Evolutionary conservation across 495 filamentous ascomycete species (phyloP).

Genomic region (Aspergillus cavernicola): DNA sequence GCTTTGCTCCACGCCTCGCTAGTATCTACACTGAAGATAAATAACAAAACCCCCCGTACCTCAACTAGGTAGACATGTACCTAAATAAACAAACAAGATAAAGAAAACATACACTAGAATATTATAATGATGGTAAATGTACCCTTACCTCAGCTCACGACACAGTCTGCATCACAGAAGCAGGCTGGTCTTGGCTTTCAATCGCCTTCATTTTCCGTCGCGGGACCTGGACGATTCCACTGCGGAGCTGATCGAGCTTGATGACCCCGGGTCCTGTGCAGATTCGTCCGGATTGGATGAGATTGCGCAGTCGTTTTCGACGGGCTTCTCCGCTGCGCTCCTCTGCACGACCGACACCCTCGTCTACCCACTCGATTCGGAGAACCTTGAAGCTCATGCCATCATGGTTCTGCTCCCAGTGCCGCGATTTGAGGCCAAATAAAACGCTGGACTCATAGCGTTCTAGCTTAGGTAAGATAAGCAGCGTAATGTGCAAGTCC

Average conservation of each 20-base stretch:
- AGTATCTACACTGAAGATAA: constrained; percentile 7
- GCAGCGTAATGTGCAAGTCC: constrained; percentile 79
- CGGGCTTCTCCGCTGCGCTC: constrained; percentile 59
- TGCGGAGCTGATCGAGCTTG: constrained; percentile 41
- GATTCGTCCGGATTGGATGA: constrained; percentile 45
- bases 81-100: too few relatives aligned
- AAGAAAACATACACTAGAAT: too few relatives aligned
- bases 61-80: too few relatives aligned
- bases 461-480: constrained; percentile 76
- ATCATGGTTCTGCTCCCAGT: constrained; percentile 68
- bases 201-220: constrained; percentile 23
- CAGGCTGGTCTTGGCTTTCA: constrained; percentile 25
- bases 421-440: constrained; percentile 75
- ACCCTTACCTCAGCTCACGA: too few relatives aligned
- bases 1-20: constrained; percentile 21
- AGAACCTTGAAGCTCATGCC: constrained; percentile 85
- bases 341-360: constrained; percentile 60
- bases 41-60: neutral
- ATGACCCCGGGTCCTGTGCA: constrained; percentile 44
- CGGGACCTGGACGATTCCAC: constrained; percentile 32
- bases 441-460: constrained; percentile 69
- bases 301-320: constrained; percentile 53
- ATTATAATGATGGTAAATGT: too few relatives aligned
- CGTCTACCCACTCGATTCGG: constrained; percentile 77
- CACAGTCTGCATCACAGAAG: constrained; percentile 32